Evolutionary conservation across 2,329 filamentous ascomycete genomes (phyloP), one percentile per base, ranked within the genome.

Genomic region (Annulohypoxylon truncatum): DNA sequence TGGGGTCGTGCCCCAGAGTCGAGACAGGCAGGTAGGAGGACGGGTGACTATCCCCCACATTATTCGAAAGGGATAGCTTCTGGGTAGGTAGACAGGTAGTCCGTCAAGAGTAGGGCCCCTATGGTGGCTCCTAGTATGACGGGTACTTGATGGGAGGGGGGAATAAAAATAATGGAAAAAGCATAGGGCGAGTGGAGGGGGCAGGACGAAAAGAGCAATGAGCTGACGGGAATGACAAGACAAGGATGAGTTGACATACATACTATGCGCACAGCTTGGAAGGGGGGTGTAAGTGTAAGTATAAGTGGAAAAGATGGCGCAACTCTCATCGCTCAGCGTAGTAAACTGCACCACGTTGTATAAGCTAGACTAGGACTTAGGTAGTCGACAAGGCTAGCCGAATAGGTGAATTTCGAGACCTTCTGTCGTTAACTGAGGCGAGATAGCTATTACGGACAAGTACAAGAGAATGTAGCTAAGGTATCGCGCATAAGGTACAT

Each of bases 201-300:
- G 55, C 60, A 61, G 61, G 62, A 69, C 72, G 53, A 73, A 73
- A 74, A 56, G 68, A 72, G 72, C 66, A 75, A 71, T 64, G 63
- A 67, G 40, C 59, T 51, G 66, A 70, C 68, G 69, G 71, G 72
- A 71, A 71, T 67, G 66, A 70, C 70, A 67, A 67, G 61, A 72
- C 73, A 74, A 72, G 68, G 68, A 68, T 71, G 55, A 56, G 48
- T 46, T 53, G 61, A 61, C 68, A 65, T 18, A 52, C 50, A 22
- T 52, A 31, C 51, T 29, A 42, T n/a, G 22, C 71, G 64, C 61
- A 69, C 57, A 35, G 24, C 44, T 53, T 62, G 48, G 56, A 67
- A 64, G 38, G 28, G 58, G 58, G 57, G 42, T 35, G 33, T n/a
- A 35, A 35, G 33, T 35, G 33, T 35, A 35, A 35, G 50, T 66